A percentile compares a stretch with the other conserved stretches of the same genome.
Conservation (phyloP, 169 alveolate species). For the Plasmodium chabaudi region DNA sequence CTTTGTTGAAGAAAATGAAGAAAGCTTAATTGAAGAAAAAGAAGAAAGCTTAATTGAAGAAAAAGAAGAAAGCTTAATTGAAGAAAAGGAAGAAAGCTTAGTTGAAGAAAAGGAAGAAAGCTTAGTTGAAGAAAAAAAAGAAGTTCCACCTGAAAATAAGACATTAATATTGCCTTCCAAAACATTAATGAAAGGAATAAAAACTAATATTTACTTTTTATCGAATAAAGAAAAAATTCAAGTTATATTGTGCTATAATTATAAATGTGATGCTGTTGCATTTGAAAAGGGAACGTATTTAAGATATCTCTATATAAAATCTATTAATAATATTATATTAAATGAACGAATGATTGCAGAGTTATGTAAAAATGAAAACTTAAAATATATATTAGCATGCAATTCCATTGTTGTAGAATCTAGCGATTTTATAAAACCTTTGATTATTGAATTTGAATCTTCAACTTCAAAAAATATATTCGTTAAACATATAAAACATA, state of each 20-base stretch:
- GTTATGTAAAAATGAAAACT: conserved; percentile 39
- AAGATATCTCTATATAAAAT: conserved; percentile 46
- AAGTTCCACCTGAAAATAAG: conserved; percentile 16
- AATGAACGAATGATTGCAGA: conserved; percentile 61
- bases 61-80: conserved; percentile 1
- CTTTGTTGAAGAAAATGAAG: neutral
- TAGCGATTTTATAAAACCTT: conserved; percentile 62
- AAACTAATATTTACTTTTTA: conserved; percentile 48
- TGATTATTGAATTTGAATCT: conserved; percentile 56
- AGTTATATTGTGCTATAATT: conserved; percentile 48
- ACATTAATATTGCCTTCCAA: conserved; percentile 51
- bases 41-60: neutral
- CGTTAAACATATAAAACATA: conserved; percentile 39
- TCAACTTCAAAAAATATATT: conserved; percentile 26
- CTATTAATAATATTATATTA: conserved; percentile 40
- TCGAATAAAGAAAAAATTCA: conserved; percentile 52
- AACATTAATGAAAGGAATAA: conserved; percentile 59
- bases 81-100: neutral
- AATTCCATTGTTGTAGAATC: conserved; percentile 65
- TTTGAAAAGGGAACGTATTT: conserved; percentile 51
- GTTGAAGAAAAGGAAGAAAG: conserved; percentile 5
- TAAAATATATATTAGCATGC: conserved; percentile 42
- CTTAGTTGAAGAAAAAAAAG: neutral
- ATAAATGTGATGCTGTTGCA: conserved; percentile 46
- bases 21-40: neutral